These are phyloP conservation scores for Smithsoniella earleae DNA, from an alignment of 163 green algal genomes.

Conservation along the genomic window DNA sequence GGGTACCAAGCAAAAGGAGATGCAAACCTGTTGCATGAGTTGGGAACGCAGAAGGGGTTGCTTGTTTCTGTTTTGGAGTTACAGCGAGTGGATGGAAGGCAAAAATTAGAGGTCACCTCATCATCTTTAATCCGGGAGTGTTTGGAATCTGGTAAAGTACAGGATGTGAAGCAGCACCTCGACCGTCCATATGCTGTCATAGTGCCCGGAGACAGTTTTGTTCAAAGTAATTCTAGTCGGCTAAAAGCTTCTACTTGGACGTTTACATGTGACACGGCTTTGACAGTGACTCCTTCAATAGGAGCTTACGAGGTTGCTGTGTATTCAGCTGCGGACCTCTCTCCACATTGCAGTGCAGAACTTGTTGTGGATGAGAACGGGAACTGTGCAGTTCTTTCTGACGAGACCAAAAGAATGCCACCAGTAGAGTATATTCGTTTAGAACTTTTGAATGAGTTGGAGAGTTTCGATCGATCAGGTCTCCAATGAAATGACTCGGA, in stretches of 20 bases:
- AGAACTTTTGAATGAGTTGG: too few relatives aligned
- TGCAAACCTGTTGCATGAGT: not conserved
- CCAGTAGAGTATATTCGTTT: too few relatives aligned
- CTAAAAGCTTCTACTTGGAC: too few relatives aligned
- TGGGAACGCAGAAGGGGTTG: not conserved
- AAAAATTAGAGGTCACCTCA: not conserved
- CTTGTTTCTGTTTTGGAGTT: constrained; percentile 12
- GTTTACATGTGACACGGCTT: not conserved
- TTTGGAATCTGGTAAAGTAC: not conserved
- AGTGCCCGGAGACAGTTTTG: not conserved
- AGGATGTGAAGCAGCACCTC: not conserved
- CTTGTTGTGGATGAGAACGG: too few relatives aligned
- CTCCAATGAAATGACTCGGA: too few relatives aligned
- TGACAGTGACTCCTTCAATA: not conserved
- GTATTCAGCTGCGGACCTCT: too few relatives aligned
- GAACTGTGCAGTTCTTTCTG: too few relatives aligned
- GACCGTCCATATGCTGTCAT: constrained; percentile 17
- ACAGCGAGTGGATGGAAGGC: not conserved
- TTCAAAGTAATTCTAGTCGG: too few relatives aligned
- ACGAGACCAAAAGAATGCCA: too few relatives aligned
- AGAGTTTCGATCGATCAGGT: too few relatives aligned
- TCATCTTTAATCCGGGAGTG: not conserved
- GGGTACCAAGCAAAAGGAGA: constrained; percentile 22
- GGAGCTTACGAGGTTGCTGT: not conserved
- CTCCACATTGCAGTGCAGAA: too few relatives aligned